Evolutionary conservation across 305 asterid genomes (phyloP).

Genomic region (Fraxinus sp.): DNA sequence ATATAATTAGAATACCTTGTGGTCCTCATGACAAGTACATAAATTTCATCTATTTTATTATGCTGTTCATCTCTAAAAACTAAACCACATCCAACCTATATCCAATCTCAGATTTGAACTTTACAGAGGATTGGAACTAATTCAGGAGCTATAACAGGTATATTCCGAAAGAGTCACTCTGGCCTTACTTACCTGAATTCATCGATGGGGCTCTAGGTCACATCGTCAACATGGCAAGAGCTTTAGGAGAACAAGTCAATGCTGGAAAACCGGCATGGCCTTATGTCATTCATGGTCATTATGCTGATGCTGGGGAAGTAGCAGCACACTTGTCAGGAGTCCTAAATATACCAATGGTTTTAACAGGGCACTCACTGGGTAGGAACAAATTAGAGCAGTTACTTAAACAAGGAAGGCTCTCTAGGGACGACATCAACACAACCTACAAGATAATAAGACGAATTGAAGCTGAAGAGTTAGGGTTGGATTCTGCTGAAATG

Average conservation of each 20-base stretch:
- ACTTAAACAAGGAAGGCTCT: constrained; percentile 58
- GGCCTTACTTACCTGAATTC: constrained; percentile 64
- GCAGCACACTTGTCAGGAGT: constrained; percentile 58
- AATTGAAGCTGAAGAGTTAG: constrained; percentile 66
- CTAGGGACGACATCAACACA: constrained; percentile 56
- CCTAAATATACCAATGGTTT: constrained; percentile 58
- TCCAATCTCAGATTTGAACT: background rate
- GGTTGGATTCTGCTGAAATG: constrained; percentile 58
- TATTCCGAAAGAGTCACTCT: constrained; percentile 54
- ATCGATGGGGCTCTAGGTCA: constrained; percentile 61
- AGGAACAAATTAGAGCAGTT: constrained; percentile 65
- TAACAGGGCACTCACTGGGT: constrained; percentile 66
- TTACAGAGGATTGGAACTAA: background rate
- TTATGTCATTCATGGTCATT: constrained; percentile 65
- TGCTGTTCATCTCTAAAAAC: background rate
- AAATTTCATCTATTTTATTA: background rate
- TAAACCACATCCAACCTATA: background rate
- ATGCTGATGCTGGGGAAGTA: constrained; percentile 64
- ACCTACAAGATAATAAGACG: constrained; percentile 61
- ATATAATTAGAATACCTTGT: constrained; percentile 61
- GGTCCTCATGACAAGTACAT: constrained; percentile 52
- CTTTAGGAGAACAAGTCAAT: constrained; percentile 52
- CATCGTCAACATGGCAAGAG: constrained; percentile 55
- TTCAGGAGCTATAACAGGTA: constrained; percentile 35
- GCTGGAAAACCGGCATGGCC: constrained; percentile 61